Evolutionary conservation across 1,139 yeast species (phyloP).

Genomic region (Geotrichum restrictum): DNA sequence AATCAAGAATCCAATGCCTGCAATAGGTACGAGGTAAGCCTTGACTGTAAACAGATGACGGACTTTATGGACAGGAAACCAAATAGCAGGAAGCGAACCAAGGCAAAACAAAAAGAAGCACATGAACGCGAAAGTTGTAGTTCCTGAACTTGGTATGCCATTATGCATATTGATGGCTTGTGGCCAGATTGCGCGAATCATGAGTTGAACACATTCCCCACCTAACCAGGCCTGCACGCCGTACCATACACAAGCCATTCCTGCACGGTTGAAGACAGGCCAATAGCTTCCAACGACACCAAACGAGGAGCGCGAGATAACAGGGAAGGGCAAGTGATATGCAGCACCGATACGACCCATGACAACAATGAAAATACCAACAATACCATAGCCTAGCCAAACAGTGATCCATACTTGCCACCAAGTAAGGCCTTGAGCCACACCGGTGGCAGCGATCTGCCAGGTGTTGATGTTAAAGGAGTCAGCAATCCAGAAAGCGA

Average conservation of each 20-base stretch:
- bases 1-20: constrained; percentile 71
- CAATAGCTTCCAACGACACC: constrained; percentile 41
- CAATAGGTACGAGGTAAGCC: constrained; percentile 71
- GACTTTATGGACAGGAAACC: constrained; percentile 75
- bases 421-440: constrained; percentile 70
- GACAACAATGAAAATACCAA: constrained; percentile 36
- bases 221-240: constrained; percentile 81
- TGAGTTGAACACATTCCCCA: constrained; percentile 70
- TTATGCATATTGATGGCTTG: constrained; percentile 39
- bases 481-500: constrained; percentile 81
- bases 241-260: constrained; percentile 81
- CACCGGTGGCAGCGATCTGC: constrained; percentile 87
- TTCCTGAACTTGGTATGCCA: constrained; percentile 49
- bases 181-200: constrained; percentile 46
- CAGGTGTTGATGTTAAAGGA: constrained; percentile 84
- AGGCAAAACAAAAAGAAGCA: constrained; percentile 78
- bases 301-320: constrained; percentile 39
- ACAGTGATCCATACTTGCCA: constrained; percentile 88
- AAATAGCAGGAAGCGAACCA: constrained; percentile 68
- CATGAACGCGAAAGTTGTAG: constrained; percentile 66
- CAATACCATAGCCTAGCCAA: constrained; percentile 48
- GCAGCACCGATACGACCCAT: constrained; percentile 40
- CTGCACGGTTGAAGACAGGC: constrained; percentile 46
- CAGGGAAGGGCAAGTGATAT: constrained; percentile 42
- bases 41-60: constrained; percentile 79